Base-by-base conservation (phyloP, 1,139 yeast genomes). In the Pichia sp. region DNA sequence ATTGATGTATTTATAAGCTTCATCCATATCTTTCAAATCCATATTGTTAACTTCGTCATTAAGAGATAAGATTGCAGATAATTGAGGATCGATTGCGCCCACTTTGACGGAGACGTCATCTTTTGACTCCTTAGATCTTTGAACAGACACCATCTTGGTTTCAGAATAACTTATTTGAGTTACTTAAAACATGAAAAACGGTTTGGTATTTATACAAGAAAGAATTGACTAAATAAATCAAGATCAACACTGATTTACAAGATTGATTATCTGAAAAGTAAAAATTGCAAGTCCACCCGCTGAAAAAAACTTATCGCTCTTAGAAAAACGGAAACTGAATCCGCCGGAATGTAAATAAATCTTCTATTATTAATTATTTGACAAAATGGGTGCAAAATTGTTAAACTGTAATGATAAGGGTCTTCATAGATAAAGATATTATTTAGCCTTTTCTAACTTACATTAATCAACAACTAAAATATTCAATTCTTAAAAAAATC, bases 1-100 rank as follows among this genome's bases (percentile, higher is more conserved):
- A 18, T 52, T 48, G 13, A 50, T 19, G 29, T 50, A 50, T 27
- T 46, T 38, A 16, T 38, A 47, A 7, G 53, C 53, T 28, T 50
- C 49, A 45, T 52, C 55, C 49, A 50, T 47, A 45, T 53, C 49
- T 16, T 50, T 45, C 3, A 30, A 25, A 39, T 45, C 47, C 51
- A 53, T 48, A 18, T 53, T 14, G 44, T 47, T 44, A 18, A 47
- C 51, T 36, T 47, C 47, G 30, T 50, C 44, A 22, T 47, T 47
- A 19, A 50, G 39, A 6, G 55, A 52, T n/a, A 52, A 13, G 14
- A 52, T 47, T 7, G 48, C 38, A 7, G 55, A 44, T 5, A 52
- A 33, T 36, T 47, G 45, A 16, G 50, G 39, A 38, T 46, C 34
- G 2, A 42, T n/a, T 18, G 31, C 31, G 7, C 38, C 18, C 8